These are phyloP conservation scores for Pseudozyma hubeiensis DNA, from an alignment of 1,284 basidiomycete species.

Conservation along the genomic window DNA sequence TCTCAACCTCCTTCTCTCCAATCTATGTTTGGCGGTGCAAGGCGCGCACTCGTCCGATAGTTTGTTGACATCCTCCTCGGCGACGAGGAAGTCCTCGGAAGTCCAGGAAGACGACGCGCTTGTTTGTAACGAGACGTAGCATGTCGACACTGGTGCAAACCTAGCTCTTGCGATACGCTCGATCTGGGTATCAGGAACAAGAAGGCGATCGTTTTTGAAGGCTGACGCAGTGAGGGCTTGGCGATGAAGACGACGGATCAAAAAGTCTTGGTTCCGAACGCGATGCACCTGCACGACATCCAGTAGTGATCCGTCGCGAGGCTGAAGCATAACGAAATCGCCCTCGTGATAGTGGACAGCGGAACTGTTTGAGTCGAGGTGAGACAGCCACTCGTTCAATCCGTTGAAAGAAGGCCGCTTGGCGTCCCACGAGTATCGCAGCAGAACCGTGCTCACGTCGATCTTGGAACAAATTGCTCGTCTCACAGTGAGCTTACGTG, in stretches of 20 bases:
- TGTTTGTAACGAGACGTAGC: conserved; percentile 14
- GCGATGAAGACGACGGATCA: conserved; percentile 11
- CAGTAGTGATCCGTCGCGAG: conserved; percentile 7
- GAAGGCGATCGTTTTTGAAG: conserved; percentile 37
- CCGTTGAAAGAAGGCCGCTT: conserved; percentile 11
- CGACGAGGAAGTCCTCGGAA: conserved; percentile 19
- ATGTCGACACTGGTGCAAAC: conserved; percentile 16
- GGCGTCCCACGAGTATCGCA: conserved; percentile 19
- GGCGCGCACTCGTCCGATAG: conserved; percentile 9
- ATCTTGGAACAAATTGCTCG: background rate
- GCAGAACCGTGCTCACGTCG: conserved; percentile 2
- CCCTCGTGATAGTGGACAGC: conserved; percentile 30
- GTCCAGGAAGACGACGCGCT: background rate
- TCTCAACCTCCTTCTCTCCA: background rate
- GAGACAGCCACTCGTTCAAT: conserved; percentile 10
- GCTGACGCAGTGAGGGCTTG: background rate
- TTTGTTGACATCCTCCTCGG: background rate
- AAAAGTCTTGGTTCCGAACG: conserved; percentile 1
- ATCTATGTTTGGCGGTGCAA: background rate
- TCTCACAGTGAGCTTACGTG: background rate
- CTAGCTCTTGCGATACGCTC: background rate
- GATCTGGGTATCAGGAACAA: conserved; percentile 4
- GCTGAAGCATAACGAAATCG: conserved; percentile 26
- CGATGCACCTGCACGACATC: conserved; percentile 27
- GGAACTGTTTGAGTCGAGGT: no score